phyloP scores from a whole-genome alignment of 768 basidiomycete genomes.

The Leccinum boreale region DNA sequence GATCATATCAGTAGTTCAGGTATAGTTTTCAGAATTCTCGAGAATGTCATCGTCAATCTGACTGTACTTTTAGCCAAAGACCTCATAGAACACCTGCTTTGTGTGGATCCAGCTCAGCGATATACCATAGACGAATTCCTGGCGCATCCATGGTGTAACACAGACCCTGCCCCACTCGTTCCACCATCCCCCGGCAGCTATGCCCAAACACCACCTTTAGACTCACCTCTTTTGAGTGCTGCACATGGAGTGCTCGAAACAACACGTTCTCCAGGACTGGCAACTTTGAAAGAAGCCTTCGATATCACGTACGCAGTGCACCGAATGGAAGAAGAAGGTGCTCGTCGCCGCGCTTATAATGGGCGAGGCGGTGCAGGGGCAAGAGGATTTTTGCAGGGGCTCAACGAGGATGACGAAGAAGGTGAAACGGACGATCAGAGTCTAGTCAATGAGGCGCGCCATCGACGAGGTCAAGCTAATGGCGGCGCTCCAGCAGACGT shows the following conservation, averaged over 20 bases:
- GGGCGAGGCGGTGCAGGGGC: slow-evolving; percentile 74
- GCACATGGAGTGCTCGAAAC: slow-evolving; percentile 69
- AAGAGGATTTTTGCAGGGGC: slow-evolving; percentile 73
- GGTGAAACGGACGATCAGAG: slow-evolving; percentile 47
- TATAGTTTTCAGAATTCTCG: slow-evolving; percentile 30
- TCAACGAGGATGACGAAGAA: slow-evolving; percentile 93
- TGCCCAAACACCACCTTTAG: slow-evolving; percentile 48
- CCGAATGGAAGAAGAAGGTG: slow-evolving; percentile 98
- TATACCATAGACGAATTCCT: slow-evolving; percentile 99
- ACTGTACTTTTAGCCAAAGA: slow-evolving; percentile 70
- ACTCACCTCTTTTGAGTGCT: slow-evolving; percentile 87
- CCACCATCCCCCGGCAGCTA: slow-evolving; percentile 62
- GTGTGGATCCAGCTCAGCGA: slow-evolving; percentile 91
- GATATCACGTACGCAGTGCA: slow-evolving; percentile 99
- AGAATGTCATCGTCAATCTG: slow-evolving; percentile 2
- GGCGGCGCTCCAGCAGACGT: slow-evolving; percentile 1
- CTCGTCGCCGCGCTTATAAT: slow-evolving; percentile 77
- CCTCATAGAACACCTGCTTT: slow-evolving; percentile 89
- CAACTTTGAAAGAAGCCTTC: slow-evolving; percentile 95
- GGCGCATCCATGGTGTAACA: slow-evolving; percentile 92
- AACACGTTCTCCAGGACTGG: slow-evolving; percentile 87
- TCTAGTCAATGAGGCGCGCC: slow-evolving; percentile 48
- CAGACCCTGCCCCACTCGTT: slow-evolving; percentile 56
- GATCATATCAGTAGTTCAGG: slow-evolving; percentile 86
- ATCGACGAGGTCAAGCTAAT: slow-evolving; percentile 36